Percentiles rank a stretch among this genome's conserved stretches.
phyloP scores from a whole-genome alignment of 2,329 filamentous ascomycete species.

The Neonectria coccinea region DNA sequence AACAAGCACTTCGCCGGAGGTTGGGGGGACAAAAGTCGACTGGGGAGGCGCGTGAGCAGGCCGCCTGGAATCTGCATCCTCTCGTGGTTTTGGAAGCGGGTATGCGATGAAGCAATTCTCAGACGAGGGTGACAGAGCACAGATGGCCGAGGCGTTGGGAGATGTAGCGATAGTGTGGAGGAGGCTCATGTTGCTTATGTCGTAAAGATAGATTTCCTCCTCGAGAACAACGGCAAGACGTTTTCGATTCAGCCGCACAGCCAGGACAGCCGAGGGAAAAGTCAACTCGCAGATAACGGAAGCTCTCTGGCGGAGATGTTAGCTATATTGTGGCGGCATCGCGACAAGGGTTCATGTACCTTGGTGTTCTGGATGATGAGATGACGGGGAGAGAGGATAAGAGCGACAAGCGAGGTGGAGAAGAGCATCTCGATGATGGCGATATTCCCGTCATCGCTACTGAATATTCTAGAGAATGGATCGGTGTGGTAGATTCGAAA shows the following conservation, averaged over 20 bases:
- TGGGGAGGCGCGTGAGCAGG: conserved; percentile 88
- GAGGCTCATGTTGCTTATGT: conserved; percentile 98
- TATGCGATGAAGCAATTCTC: conserved; percentile 97
- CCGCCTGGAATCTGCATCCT: conserved; percentile 66
- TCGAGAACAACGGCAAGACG: conserved; percentile 93
- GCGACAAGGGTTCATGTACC: conserved; percentile 59
- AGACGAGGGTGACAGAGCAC: conserved; percentile 91
- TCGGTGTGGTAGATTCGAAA: conserved; percentile 98
- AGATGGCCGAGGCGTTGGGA: conserved; percentile 91
- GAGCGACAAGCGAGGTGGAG: conserved; percentile 93
- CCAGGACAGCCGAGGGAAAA: conserved; percentile 95
- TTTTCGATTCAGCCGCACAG: conserved; percentile 93
- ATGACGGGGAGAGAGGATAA: conserved; percentile 91
- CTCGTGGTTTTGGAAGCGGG: conserved; percentile 81
- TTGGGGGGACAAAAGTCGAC: conserved; percentile 82
- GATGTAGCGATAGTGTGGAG: conserved; percentile 94
- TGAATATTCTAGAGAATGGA: conserved; percentile 94
- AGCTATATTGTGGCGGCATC: conserved; percentile 26
- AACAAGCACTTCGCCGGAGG: conserved; percentile 90
- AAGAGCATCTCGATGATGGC: conserved; percentile 99
- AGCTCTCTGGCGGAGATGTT: conserved; percentile 59
- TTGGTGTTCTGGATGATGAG: conserved; percentile 98
- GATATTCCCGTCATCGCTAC: conserved; percentile 94
- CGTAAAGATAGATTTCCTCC: conserved; percentile 97
- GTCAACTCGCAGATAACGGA: conserved; percentile 98